Evolutionary conservation across 2,329 filamentous ascomycete species (phyloP).

Genomic region (Sporothrix curviconia): DNA sequence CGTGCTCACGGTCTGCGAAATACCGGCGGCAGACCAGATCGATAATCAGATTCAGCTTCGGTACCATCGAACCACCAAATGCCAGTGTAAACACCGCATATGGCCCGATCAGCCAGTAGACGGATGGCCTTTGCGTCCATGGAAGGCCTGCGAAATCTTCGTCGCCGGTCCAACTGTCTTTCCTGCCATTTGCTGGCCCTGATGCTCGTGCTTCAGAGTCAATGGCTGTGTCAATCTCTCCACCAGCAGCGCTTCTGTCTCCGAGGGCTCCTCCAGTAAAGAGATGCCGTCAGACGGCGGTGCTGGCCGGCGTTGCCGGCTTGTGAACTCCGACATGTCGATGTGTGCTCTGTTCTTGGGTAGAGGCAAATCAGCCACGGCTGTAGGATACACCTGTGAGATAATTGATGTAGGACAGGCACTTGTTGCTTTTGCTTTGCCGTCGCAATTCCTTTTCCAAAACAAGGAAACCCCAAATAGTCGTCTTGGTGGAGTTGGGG

Average conservation of each 20-base stretch:
- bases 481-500: not conserved
- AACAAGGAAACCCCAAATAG: not conserved
- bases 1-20: conserved; percentile 60
- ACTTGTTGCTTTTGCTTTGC: not conserved
- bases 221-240: not conserved
- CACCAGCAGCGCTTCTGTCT: conserved; percentile 13
- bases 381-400: no score
- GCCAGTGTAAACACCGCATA: conserved; percentile 78
- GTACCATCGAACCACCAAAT: conserved; percentile 78
- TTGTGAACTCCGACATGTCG: not conserved
- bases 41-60: conserved; percentile 80
- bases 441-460: not conserved
- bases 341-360: no score
- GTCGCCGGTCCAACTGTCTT: conserved; percentile 39
- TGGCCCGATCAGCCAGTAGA: conserved; percentile 76
- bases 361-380: no score
- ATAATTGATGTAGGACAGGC: not conserved
- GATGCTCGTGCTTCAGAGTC: not conserved
- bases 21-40: conserved; percentile 78
- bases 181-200: not conserved
- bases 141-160: conserved; percentile 55
- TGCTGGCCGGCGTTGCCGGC: not conserved
- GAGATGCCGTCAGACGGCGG: not conserved
- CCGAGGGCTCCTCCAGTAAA: not conserved
- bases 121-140: conserved; percentile 58